Evolutionary conservation across 345 rosid genomes (phyloP).

Genomic region (Firmiana major): DNA sequence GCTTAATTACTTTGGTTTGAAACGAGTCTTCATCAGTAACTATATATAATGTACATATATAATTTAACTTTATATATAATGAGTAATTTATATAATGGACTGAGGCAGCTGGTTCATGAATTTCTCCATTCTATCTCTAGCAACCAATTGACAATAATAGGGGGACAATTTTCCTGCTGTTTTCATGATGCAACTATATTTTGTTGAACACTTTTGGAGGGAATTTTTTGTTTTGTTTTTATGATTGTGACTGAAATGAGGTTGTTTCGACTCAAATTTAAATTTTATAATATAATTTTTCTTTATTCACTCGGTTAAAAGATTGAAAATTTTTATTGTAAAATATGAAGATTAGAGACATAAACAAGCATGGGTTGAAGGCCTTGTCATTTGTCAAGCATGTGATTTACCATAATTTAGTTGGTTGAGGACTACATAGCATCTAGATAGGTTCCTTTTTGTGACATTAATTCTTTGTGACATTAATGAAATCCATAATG

Average conservation of each 20-base stretch:
- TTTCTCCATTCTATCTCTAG: not conserved
- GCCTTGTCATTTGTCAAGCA: not conserved
- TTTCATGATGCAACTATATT: not conserved
- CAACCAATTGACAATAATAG: not conserved
- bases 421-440: not conserved
- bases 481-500: constrained; percentile 5
- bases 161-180: not conserved
- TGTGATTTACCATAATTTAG: not conserved
- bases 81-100: constrained; percentile 3
- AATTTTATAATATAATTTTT: too few relatives aligned
- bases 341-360: too few relatives aligned
- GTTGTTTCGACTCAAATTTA: too few relatives aligned
- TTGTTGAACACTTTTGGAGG: not conserved
- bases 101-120: not conserved
- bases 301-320: too few relatives aligned
- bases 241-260: too few relatives aligned
- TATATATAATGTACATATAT: not conserved
- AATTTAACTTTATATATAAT: not conserved
- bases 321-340: too few relatives aligned
- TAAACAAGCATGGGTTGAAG: not conserved
- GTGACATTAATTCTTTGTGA: not conserved
- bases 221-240: too few relatives aligned
- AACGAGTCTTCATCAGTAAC: constrained; percentile 3
- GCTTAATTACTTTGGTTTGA: constrained; percentile 2
- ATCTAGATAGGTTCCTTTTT: not conserved